Conservation (phyloP, 2,329 filamentous ascomycete species). For the Sporothrix globosa region DNA sequence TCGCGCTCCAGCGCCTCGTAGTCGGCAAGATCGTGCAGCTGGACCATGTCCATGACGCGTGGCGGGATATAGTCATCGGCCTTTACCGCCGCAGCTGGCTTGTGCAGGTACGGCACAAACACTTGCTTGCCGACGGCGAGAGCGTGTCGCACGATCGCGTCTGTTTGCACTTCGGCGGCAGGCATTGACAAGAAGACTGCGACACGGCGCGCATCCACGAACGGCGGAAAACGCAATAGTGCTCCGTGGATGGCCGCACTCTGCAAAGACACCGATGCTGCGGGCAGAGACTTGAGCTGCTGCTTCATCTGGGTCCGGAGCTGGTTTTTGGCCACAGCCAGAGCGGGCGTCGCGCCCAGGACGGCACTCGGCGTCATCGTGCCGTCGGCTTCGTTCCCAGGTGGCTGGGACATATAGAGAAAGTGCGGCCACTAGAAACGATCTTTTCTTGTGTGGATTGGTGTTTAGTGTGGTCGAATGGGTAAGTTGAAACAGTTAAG, state of each 20-base stretch:
- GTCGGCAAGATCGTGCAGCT: slow-evolving; percentile 71
- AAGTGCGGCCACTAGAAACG: neutral
- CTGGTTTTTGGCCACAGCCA: slow-evolving; percentile 74
- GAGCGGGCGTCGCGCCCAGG: slow-evolving; percentile 52
- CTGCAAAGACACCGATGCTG: slow-evolving; percentile 67
- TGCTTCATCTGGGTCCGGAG: slow-evolving; percentile 72
- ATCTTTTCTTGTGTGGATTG: too few species aligned
- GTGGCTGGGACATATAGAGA: neutral
- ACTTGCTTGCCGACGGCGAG: slow-evolving; percentile 77
- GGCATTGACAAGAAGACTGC: slow-evolving; percentile 96
- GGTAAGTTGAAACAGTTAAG: neutral
- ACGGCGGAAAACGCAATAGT: slow-evolving; percentile 71
- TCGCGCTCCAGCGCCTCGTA: slow-evolving; percentile 77
- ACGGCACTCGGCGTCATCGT: slow-evolving; percentile 15
- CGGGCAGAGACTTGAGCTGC: slow-evolving; percentile 62
- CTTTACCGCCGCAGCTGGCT: slow-evolving; percentile 48
- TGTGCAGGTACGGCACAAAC: slow-evolving; percentile 88
- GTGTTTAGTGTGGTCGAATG: neutral
- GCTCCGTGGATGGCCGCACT: slow-evolving; percentile 67
- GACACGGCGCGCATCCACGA: slow-evolving; percentile 72
- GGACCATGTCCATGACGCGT: slow-evolving; percentile 92
- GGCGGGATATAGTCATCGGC: slow-evolving; percentile 56
- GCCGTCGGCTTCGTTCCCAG: slow-evolving; percentile 1
- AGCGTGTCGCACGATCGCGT: slow-evolving; percentile 78
- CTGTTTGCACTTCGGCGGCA: slow-evolving; percentile 80